Evolutionary conservation across 23 red algal genomes (phyloP).

Genomic region (Gracilaria vermiculophylla): DNA sequence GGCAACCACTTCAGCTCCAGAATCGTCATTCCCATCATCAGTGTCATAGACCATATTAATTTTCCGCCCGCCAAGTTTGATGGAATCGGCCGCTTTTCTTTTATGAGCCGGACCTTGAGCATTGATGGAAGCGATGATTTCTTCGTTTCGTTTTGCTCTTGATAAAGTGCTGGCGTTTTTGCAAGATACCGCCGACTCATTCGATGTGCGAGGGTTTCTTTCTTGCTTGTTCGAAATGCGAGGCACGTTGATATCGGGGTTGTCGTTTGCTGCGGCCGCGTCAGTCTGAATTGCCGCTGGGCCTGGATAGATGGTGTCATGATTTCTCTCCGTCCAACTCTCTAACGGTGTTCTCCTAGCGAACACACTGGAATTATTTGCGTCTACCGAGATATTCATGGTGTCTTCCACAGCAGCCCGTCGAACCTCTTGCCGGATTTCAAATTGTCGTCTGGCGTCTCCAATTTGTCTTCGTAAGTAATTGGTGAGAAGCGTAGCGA

Average conservation of each 20-base stretch:
- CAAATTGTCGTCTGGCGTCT: not conserved
- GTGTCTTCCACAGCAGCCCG: not conserved
- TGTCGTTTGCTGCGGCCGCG: not conserved
- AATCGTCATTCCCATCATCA: not conserved
- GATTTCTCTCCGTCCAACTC: not conserved
- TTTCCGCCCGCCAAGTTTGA: not conserved
- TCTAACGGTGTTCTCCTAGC: not conserved
- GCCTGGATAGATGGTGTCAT: not conserved
- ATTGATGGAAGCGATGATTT: not conserved
- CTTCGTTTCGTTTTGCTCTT: not conserved
- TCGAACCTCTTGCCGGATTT: not conserved
- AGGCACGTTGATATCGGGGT: no score
- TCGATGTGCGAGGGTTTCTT: not conserved
- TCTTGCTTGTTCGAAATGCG: not conserved
- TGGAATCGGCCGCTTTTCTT: not conserved
- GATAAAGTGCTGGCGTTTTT: not conserved
- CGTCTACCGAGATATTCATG: not conserved
- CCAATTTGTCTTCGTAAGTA: not conserved
- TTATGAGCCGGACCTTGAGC: not conserved
- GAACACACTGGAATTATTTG: not conserved
- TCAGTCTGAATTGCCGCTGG: not conserved
- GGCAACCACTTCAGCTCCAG: not conserved
- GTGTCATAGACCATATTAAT: not conserved
- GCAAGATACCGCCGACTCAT: not conserved
- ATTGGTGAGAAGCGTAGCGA: not conserved